Evolutionary conservation across 257 asterid species (phyloP).

Genomic region (Penstemon barbatus): DNA sequence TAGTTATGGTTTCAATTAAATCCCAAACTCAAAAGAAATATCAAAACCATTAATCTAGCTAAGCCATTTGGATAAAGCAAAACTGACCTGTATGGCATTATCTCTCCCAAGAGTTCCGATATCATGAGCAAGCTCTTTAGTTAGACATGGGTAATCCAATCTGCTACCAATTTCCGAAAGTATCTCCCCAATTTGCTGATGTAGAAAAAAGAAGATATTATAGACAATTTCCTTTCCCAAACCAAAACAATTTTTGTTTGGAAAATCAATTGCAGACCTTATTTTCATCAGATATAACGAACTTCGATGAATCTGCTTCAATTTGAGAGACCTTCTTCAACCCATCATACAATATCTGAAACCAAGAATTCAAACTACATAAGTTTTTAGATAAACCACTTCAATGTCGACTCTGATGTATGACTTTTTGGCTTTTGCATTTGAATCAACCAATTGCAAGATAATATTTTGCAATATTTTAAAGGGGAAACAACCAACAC

Average conservation of each 20-base stretch:
- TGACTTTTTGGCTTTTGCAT: slow-evolving; percentile 15
- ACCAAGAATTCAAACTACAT: slow-evolving; percentile 25
- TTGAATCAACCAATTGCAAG: slow-evolving; percentile 39
- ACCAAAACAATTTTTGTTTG: slow-evolving; percentile 8
- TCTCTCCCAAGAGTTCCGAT: slow-evolving; percentile 87
- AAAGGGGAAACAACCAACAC: slow-evolving; percentile 74
- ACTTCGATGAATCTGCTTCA: slow-evolving; percentile 62
- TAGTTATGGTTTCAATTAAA: neutral
- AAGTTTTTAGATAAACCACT: slow-evolving; percentile 15
- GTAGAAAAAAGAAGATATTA: slow-evolving; percentile 31
- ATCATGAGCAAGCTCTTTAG: slow-evolving; percentile 69
- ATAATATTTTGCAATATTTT: slow-evolving; percentile 26
- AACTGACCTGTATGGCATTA: slow-evolving; percentile 80
- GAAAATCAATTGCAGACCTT: slow-evolving; percentile 54
- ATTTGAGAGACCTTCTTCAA: slow-evolving; percentile 80
- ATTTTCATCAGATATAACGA: slow-evolving; percentile 62
- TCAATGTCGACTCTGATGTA: slow-evolving; percentile 23
- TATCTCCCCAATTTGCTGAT: slow-evolving; percentile 79
- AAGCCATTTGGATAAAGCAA: slow-evolving; percentile 21
- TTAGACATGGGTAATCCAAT: slow-evolving; percentile 74
- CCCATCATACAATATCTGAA: slow-evolving; percentile 86
- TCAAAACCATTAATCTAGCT: slow-evolving; percentile 2
- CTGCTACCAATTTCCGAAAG: slow-evolving; percentile 87
- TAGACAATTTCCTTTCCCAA: slow-evolving; percentile 17
- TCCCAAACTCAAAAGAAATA: slow-evolving; percentile 12